phyloP scores from a whole-genome alignment of 2,329 filamentous ascomycete species.

The Cadophora malorum region DNA sequence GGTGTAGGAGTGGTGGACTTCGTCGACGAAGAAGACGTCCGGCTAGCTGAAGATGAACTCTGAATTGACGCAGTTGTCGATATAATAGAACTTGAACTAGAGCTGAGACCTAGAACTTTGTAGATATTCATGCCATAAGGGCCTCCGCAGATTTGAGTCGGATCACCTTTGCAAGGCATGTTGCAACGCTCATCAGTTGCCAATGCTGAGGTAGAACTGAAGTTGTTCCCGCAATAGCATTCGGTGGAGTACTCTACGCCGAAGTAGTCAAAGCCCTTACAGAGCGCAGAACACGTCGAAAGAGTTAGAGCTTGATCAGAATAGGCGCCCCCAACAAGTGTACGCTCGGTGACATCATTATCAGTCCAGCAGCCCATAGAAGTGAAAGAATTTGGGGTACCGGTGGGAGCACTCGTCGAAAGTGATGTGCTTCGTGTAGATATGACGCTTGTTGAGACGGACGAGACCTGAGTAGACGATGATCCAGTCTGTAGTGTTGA shows the following conservation, averaged over 20 bases:
- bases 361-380: background rate
- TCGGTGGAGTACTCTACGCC: background rate
- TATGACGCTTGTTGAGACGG: background rate
- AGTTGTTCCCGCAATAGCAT: background rate
- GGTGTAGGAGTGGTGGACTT: slow-evolving; percentile 12
- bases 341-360: background rate
- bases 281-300: background rate
- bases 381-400: background rate
- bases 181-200: background rate
- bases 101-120: background rate
- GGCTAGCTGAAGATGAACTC: background rate
- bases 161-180: background rate
- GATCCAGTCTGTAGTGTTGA: background rate
- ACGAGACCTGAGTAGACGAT: background rate
- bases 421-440: background rate
- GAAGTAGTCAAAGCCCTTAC: background rate
- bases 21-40: background rate
- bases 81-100: background rate
- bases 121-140: background rate
- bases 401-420: background rate
- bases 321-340: background rate
- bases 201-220: background rate
- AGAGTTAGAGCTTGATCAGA: background rate
- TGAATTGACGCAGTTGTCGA: background rate
- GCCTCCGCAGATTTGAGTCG: background rate